Conservation (phyloP, 345 rosid genomes). For the Arabidopsis thaliana region TAIR10.1 NC_003074.8:5961001-5961500, state of each 20-base stretch:
- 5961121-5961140: conserved; percentile 60
- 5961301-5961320: conserved; percentile 60
- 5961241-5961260: conserved; percentile 75
- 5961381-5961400: conserved; percentile 8
- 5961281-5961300: conserved; percentile 61
- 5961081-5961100: conserved; percentile 79
- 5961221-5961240: conserved; percentile 61
- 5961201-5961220: conserved; percentile 63
- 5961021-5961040: conserved; percentile 79
- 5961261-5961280: conserved; percentile 62
- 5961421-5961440: conserved; percentile 7
- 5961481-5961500: background rate
- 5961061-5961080: conserved; percentile 46
- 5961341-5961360: conserved; percentile 37
- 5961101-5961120: conserved; percentile 83
- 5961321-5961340: conserved; percentile 36
- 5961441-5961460: conserved; percentile 10
- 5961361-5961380: conserved; percentile 24
- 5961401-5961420: background rate
- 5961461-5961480: background rate
- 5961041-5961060: conserved; percentile 57
- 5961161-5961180: conserved; percentile 56
- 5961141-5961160: conserved; percentile 56
- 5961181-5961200: conserved; percentile 80
- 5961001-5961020: conserved; percentile 62